phyloP scores from a whole-genome alignment of 257 asterid genomes.

The Dorcoceras hygrometricum region DNA sequence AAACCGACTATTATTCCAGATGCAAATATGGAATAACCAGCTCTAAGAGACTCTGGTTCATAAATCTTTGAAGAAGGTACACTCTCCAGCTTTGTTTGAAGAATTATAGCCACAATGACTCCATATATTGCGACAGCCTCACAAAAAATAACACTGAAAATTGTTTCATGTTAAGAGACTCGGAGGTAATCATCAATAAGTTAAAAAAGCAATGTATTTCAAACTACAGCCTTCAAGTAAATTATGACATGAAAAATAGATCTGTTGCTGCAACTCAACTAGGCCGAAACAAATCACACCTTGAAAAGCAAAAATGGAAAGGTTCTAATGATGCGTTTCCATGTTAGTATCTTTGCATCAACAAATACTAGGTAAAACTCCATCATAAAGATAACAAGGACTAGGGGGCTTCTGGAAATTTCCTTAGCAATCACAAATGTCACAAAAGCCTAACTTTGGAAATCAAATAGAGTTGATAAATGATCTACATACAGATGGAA shows the following conservation, averaged over 20 bases:
- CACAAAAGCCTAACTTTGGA: background rate
- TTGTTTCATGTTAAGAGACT: constrained; percentile 20
- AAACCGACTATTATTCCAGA: constrained; percentile 97
- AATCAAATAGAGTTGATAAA: too few species aligned
- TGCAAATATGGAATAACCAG: constrained; percentile 98
- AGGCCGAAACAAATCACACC: background rate
- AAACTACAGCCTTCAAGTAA: background rate
- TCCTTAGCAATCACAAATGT: background rate
- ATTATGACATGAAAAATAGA: background rate
- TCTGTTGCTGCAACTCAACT: background rate
- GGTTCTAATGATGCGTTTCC: background rate
- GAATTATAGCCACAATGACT: constrained; percentile 97
- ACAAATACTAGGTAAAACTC: background rate
- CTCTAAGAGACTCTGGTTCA: constrained; percentile 89
- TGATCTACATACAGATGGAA: background rate
- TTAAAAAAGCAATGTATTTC: constrained; percentile 2
- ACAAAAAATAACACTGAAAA: constrained; percentile 85
- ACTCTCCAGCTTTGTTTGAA: constrained; percentile 94
- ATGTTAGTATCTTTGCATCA: background rate
- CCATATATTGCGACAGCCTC: constrained; percentile 99
- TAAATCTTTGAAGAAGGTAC: constrained; percentile 69
- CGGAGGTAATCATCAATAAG: background rate
- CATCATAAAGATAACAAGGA: background rate
- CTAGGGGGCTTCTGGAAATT: background rate
- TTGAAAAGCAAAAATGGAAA: background rate